Conservation (phyloP, 345 rosid species). For the Bretschneidera sinensis region DNA sequence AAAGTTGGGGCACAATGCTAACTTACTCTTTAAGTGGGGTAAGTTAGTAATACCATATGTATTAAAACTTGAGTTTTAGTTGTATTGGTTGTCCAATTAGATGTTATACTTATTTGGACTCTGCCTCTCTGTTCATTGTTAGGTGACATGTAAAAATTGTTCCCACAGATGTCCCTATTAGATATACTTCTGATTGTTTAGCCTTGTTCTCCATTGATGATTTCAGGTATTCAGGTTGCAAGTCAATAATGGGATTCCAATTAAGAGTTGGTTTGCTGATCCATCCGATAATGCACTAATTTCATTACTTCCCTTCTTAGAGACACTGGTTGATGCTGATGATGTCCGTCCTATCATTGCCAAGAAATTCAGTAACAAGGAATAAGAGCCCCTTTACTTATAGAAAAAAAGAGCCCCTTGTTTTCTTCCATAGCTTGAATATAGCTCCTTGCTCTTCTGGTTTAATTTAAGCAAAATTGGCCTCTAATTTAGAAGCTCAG, state of each 20-base stretch:
- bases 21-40: too few relatives aligned
- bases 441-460: constrained; percentile 22
- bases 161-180: not conserved
- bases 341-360: constrained; percentile 94
- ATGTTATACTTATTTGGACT: not conserved
- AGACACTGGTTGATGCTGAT: constrained; percentile 72
- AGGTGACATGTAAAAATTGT: not conserved
- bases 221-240: constrained; percentile 93
- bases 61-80: not conserved
- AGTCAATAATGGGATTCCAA: constrained; percentile 92
- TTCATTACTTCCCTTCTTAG: constrained; percentile 87
- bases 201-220: constrained; percentile 3
- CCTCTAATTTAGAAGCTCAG: constrained; percentile 26
- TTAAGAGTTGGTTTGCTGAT: constrained; percentile 94
- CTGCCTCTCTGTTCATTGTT: not conserved
- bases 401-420: constrained; percentile 33
- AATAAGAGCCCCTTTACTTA: too few relatives aligned
- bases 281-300: constrained; percentile 79
- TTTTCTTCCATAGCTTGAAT: constrained; percentile 29
- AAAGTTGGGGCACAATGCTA: too few relatives aligned
- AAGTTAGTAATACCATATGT: too few relatives aligned
- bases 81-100: too few relatives aligned
- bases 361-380: constrained; percentile 74
- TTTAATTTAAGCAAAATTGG: constrained; percentile 25
- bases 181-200: not conserved